A percentile compares a stretch with the other conserved stretches of the same genome.
phyloP scores from a whole-genome alignment of 306 rosid species.

The Arachis stenosperma region DNA sequence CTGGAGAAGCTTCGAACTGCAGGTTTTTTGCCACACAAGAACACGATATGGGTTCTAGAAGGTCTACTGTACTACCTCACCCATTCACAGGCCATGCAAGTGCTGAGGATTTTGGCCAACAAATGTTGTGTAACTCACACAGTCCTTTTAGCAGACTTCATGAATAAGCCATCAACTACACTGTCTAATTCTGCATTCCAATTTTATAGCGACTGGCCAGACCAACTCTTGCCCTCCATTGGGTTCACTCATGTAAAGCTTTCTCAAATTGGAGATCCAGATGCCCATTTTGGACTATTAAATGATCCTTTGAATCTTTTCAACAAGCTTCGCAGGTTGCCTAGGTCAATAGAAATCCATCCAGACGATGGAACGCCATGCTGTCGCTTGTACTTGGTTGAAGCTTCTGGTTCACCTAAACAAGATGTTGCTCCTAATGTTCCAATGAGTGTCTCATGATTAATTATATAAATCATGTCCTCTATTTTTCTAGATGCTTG shows the following conservation, averaged over 20 bases:
- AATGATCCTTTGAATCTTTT: conserved; percentile 78
- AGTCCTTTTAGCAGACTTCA: conserved; percentile 87
- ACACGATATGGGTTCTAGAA: conserved; percentile 89
- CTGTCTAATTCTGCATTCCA: conserved; percentile 74
- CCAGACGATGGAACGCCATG: conserved; percentile 96
- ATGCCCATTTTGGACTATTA: conserved; percentile 90
- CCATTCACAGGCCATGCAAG: conserved; percentile 80
- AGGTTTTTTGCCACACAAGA: conserved; percentile 84
- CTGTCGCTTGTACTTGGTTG: conserved; percentile 85
- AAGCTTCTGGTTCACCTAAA: conserved; percentile 89
- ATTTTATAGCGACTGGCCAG: conserved; percentile 99
- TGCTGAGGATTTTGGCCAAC: conserved; percentile 74
- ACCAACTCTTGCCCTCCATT: conserved; percentile 87
- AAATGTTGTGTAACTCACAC: conserved; percentile 72
- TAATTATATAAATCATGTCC: conserved; percentile 32
- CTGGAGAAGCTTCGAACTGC: conserved; percentile 78
- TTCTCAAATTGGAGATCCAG: conserved; percentile 97
- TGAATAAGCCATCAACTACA: conserved; percentile 88
- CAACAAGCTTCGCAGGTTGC: conserved; percentile 85
- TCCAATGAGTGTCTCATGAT: conserved; percentile 37
- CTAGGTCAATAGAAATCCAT: conserved; percentile 76
- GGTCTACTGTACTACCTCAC: conserved; percentile 85
- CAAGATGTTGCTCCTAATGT: conserved; percentile 46
- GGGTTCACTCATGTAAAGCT: conserved; percentile 79
- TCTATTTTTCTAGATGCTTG: conserved; percentile 40